phyloP scores from a whole-genome alignment of 495 filamentous ascomycete species.

The Lophiostoma macrostomum region DNA sequence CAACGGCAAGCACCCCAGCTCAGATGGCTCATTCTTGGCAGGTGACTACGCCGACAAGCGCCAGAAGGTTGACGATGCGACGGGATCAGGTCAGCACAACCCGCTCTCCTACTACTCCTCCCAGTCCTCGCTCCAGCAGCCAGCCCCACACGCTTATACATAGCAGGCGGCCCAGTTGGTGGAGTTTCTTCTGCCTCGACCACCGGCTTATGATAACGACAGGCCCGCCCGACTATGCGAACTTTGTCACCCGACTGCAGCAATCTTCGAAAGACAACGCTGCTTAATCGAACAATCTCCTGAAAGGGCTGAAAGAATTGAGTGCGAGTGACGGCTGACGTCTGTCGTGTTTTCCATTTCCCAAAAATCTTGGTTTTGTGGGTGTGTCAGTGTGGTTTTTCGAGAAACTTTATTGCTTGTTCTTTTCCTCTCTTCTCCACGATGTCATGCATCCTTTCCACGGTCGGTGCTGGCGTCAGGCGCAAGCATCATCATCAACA shows the following conservation, averaged over 20 bases:
- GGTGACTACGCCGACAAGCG: conserved; percentile 31
- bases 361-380: not conserved
- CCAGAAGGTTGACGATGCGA: conserved; percentile 26
- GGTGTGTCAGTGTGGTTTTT: too few relatives aligned
- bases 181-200: conserved; percentile 8
- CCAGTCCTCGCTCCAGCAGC: too few relatives aligned
- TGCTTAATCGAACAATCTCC: not conserved
- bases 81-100: conserved; percentile 20
- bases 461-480: too few relatives aligned
- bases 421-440: conserved; percentile 2
- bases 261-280: not conserved
- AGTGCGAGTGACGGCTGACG: too few relatives aligned
- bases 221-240: not conserved
- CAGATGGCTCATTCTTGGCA: conserved; percentile 26
- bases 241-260: conserved; percentile 6
- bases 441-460: conserved; percentile 15
- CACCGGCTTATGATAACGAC: conserved; percentile 15
- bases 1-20: conserved; percentile 28
- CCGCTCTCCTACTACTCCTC: conserved; percentile 10
- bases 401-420: too few relatives aligned
- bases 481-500: too few relatives aligned
- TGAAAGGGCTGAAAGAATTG: not conserved
- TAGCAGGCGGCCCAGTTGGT: conserved; percentile 18
- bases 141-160: conserved; percentile 16
- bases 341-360: too few relatives aligned